Evolutionary conservation across 2,329 filamentous ascomycete genomes (phyloP).

Genomic region (Akanthomyces uredinophilus): DNA sequence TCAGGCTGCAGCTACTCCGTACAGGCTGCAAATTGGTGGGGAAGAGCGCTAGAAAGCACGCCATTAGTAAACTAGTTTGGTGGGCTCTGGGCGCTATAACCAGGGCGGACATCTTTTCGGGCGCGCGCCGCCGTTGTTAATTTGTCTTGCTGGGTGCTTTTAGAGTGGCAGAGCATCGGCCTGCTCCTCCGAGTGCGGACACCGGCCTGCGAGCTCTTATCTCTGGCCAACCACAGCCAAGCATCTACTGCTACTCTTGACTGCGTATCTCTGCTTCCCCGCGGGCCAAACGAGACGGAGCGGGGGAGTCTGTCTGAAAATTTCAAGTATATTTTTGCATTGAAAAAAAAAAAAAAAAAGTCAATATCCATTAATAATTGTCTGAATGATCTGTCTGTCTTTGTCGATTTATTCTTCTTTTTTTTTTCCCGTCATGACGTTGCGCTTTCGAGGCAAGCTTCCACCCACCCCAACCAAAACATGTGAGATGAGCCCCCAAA

Average conservation of each 20-base stretch:
- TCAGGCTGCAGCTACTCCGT: no score
- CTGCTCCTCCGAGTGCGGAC: background rate
- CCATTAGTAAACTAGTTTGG: background rate
- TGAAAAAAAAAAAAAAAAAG: background rate
- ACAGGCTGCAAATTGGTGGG: background rate
- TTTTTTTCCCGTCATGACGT: no score
- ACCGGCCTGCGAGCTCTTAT: background rate
- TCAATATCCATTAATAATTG: background rate
- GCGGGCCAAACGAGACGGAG: no score
- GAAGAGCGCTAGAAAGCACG: background rate
- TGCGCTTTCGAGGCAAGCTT: no score
- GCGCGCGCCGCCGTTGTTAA: no score
- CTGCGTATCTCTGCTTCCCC: background rate
- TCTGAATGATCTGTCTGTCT: no score
- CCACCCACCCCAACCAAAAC: background rate
- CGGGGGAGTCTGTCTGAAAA: no score
- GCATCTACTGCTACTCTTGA: background rate
- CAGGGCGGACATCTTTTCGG: no score
- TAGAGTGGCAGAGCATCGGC: no score
- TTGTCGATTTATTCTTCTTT: background rate
- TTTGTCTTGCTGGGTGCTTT: no score
- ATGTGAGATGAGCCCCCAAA: constrained; percentile 2
- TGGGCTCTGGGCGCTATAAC: background rate
- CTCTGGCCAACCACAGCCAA: constrained; percentile 1
- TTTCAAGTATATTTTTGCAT: no score